Conservation (phyloP, 1,284 basidiomycete species). For the Tilletia indica region DNA sequence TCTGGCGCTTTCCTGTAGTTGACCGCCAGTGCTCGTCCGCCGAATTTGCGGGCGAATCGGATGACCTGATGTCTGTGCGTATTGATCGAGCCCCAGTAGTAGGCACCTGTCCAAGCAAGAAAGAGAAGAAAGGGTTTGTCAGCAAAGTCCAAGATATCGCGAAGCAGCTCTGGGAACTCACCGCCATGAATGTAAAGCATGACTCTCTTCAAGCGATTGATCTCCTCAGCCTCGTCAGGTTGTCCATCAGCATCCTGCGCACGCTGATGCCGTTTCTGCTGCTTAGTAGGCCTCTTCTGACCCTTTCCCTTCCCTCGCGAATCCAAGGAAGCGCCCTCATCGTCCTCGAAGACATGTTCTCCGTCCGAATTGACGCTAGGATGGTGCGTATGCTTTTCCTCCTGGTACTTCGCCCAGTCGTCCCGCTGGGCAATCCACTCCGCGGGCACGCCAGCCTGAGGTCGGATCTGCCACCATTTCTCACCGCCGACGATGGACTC, state of each 20-base stretch:
- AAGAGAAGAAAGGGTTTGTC: conserved; percentile 21
- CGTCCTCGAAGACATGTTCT: conserved; percentile 15
- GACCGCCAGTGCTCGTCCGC: conserved; percentile 56
- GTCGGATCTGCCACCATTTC: conserved; percentile 81
- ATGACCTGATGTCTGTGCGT: conserved; percentile 59
- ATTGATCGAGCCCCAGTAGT: conserved; percentile 62
- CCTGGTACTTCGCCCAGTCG: conserved; percentile 55
- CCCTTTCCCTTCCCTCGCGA: not conserved
- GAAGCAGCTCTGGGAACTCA: not conserved
- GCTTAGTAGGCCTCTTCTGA: conserved; percentile 30
- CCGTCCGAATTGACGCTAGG: conserved; percentile 9
- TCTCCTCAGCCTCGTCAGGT: conserved; percentile 40
- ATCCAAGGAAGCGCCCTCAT: conserved; percentile 16
- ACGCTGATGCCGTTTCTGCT: conserved; percentile 58
- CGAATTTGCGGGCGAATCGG: conserved; percentile 57
- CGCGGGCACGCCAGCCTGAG: conserved; percentile 69
- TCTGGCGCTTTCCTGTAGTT: conserved; percentile 55
- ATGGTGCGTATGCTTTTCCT: conserved; percentile 24
- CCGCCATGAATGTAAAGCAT: conserved; percentile 32
- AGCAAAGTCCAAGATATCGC: conserved; percentile 19
- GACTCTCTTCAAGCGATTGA: conserved; percentile 45
- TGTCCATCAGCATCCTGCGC: conserved; percentile 39
- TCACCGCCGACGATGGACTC: conserved; percentile 78
- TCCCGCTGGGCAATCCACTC: conserved; percentile 76
- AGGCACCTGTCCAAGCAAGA: conserved; percentile 45